A percentile compares a stretch with the other conserved stretches of the same genome.
phyloP scores from a whole-genome alignment of 495 filamentous ascomycete species.

The Hypoxylon intermedium region DNA sequence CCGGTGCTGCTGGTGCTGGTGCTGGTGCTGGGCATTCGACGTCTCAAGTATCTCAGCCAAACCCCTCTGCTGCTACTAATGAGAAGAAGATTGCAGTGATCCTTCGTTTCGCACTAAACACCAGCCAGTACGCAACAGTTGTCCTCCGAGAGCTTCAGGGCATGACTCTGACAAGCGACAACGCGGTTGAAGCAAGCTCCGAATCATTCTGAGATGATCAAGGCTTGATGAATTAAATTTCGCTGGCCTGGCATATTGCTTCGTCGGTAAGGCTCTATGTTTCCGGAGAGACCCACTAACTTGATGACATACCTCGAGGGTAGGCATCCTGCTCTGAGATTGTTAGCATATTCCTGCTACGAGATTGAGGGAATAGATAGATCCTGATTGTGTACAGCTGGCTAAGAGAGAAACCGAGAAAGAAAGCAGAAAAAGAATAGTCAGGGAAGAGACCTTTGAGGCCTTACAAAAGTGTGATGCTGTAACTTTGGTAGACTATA shows the following conservation, averaged over 20 bases:
- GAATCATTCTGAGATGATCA: neutral
- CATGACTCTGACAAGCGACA: neutral
- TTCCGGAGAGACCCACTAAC: constrained; percentile 5
- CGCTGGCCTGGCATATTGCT: constrained; percentile 1
- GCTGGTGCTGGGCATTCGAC: neutral
- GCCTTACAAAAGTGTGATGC: too few species aligned
- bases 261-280: constrained; percentile 4
- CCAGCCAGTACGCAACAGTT: constrained; percentile 93
- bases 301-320: neutral
- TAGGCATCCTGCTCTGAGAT: neutral
- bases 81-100: constrained; percentile 77
- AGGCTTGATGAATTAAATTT: neutral
- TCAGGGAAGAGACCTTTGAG: too few species aligned
- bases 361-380: neutral
- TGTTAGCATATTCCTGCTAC: neutral
- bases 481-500: too few species aligned
- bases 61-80: constrained; percentile 18
- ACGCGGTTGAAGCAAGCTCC: neutral
- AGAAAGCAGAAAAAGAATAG: too few species aligned
- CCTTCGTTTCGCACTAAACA: constrained; percentile 81
- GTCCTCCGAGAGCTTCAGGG: constrained; percentile 78
- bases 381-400: too few species aligned
- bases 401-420: neutral
- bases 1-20: neutral
- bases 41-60: neutral